phyloP scores from a whole-genome alignment of 148 eudicot genomes.

The Camellia lanceoleosa region DNA sequence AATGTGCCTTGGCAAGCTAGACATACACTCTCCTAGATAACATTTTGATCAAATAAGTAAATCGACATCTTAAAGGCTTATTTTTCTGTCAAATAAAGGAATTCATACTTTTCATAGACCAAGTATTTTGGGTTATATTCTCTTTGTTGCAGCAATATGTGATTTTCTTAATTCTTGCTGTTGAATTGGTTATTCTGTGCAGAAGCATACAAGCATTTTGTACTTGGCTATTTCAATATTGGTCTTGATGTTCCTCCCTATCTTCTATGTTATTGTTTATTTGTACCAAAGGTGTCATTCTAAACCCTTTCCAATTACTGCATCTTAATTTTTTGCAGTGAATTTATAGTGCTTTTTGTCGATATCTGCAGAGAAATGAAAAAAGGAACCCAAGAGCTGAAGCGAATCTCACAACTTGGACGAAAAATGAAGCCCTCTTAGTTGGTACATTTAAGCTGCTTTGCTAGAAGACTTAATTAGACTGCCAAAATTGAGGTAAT shows the following conservation, averaged over 20 bases:
- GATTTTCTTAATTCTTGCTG: background rate
- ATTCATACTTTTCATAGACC: background rate
- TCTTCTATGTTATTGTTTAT: conserved; percentile 78
- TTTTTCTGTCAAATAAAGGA: background rate
- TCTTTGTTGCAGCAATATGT: background rate
- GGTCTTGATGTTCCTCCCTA: conserved; percentile 81
- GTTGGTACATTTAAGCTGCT: conserved; percentile 25
- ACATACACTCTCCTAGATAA: background rate
- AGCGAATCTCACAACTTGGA: conserved; percentile 56
- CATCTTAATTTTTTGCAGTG: background rate
- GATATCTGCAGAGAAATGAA: conserved; percentile 62
- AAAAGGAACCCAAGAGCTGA: conserved; percentile 64
- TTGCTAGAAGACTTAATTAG: background rate
- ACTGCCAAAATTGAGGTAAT: background rate
- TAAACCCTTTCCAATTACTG: background rate
- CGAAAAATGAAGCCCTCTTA: conserved; percentile 75
- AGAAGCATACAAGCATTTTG: conserved; percentile 74
- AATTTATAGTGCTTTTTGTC: conserved; percentile 8
- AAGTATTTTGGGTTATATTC: background rate
- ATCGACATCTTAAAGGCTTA: background rate
- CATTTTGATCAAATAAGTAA: background rate
- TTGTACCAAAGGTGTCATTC: conserved; percentile 68
- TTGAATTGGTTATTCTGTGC: conserved; percentile 25
- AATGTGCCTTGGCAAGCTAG: background rate
- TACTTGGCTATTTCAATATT: conserved; percentile 74